Evolutionary conservation across 768 basidiomycete species (phyloP).

Genomic region (Xerocomellus amylosporus): DNA sequence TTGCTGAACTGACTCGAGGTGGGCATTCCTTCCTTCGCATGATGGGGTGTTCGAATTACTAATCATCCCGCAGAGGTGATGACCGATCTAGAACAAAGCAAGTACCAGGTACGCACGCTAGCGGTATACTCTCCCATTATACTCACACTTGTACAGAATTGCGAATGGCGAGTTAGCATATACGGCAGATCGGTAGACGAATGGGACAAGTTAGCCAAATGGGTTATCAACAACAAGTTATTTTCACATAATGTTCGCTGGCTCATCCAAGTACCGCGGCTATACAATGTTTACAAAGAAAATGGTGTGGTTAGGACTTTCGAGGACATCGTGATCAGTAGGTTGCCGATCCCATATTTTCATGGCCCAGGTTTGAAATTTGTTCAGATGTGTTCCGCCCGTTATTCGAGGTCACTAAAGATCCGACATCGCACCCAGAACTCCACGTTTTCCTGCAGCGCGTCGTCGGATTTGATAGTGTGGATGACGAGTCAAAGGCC

Average conservation of each 20-base stretch:
- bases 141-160: conserved; percentile 52
- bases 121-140: background rate
- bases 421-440: conserved; percentile 88
- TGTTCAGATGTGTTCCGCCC: conserved; percentile 84
- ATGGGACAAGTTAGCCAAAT: conserved; percentile 98
- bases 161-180: conserved; percentile 96
- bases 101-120: conserved; percentile 74
- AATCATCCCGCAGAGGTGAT: conserved; percentile 70
- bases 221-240: conserved; percentile 92
- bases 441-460: conserved; percentile 94
- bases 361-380: background rate
- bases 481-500: conserved; percentile 95
- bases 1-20: conserved; percentile 95
- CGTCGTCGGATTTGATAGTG: conserved; percentile 96
- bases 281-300: conserved; percentile 95
- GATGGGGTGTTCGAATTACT: background rate
- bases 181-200: conserved; percentile 82
- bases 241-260: conserved; percentile 97
- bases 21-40: conserved; percentile 8
- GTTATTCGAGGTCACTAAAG: conserved; percentile 92
- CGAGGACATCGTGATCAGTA: conserved; percentile 87
- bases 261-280: conserved; percentile 92
- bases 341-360: conserved; percentile 30
- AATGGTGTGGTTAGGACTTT: conserved; percentile 82
- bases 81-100: conserved; percentile 96